Evolutionary conservation across 257 asterid genomes (phyloP), one percentile per base, ranked within the genome.

Genomic region (Salvia miltiorrhiza): DNA sequence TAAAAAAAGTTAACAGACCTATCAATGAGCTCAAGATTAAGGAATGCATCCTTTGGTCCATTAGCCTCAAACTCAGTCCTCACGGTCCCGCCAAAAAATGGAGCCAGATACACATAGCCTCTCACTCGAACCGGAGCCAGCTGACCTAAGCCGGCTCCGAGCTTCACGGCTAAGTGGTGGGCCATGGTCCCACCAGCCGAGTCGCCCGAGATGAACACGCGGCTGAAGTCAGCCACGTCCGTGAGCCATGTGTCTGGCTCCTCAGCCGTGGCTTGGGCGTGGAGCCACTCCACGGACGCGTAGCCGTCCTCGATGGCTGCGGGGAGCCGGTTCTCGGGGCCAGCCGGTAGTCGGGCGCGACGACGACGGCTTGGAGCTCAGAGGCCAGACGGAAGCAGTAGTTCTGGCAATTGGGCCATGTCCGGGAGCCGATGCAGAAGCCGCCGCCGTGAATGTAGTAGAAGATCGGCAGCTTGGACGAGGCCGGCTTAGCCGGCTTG

Each of bases 401-500:
- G 82, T 86, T 90, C n/a, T 90, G 97, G 79, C 90, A 84, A 53
- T 86, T 86, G 24, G 97, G 95, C 93, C 91, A 87, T 0, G 91
- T 23, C 19, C 93, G 77, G 9, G 90, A 86, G 78, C 91, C 89
- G 19, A 87, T 83, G 80, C 95, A 90, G 45, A 87, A 90, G 12
- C 97, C 93, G 1, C 95, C 95, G 1, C 97, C 95, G 26, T 87
- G 97, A 32, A 87, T 80, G 77, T 84, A 90, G 80, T 77, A 90
- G 73, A 86, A 82, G 49, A 90, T 63, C 0, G 97, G 93, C 35
- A 90, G 87, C 80, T 85, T 87, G 32, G 80, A 2, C 4, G 79
- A 44, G 50, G 81, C 28, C 0, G 82, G 43, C 0, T 55, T 47
- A 56, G 87, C 82, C 68, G 93, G 95, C 80, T 86, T 90, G 80